These are phyloP conservation scores for Populus trichocarpa DNA, from an alignment of 441 rosid species.

Conservation along the genomic window DNA sequence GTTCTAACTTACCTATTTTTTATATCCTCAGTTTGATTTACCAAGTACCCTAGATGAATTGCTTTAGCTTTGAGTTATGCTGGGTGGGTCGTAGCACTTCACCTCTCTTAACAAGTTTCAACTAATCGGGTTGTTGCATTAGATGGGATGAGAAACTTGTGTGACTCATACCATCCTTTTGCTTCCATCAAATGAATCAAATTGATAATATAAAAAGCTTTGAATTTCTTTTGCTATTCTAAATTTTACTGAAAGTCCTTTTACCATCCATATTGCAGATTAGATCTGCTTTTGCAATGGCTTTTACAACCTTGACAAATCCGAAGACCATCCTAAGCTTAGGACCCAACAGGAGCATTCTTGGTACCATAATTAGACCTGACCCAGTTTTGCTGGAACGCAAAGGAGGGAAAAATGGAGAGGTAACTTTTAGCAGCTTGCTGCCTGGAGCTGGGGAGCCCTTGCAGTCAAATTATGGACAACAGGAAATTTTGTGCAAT, in stretches of 20 bases:
- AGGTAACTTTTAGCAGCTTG: conserved; percentile 60
- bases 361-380: conserved; percentile 89
- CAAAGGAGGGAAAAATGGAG: conserved; percentile 72
- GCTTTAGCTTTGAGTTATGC: not conserved
- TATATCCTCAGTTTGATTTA: not conserved
- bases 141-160: not conserved
- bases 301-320: conserved; percentile 71
- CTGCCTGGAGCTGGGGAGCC: conserved; percentile 93
- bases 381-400: conserved; percentile 67
- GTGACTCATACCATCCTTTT: not conserved
- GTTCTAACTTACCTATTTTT: not conserved
- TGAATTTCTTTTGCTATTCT: not conserved
- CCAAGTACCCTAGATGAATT: too few relatives aligned
- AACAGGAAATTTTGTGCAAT: conserved; percentile 59
- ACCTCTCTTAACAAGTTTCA: not conserved
- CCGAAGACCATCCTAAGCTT: conserved; percentile 49
- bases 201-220: not conserved
- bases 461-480: conserved; percentile 26
- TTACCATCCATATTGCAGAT: conserved; percentile 41
- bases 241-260: not conserved
- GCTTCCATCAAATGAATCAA: not conserved
- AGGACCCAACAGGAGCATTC: conserved; percentile 78
- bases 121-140: not conserved
- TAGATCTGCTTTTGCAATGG: conserved; percentile 85
- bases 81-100: not conserved